Evolutionary conservation across 129 eudicot genomes (phyloP).

Genomic region (Arctium minus): DNA sequence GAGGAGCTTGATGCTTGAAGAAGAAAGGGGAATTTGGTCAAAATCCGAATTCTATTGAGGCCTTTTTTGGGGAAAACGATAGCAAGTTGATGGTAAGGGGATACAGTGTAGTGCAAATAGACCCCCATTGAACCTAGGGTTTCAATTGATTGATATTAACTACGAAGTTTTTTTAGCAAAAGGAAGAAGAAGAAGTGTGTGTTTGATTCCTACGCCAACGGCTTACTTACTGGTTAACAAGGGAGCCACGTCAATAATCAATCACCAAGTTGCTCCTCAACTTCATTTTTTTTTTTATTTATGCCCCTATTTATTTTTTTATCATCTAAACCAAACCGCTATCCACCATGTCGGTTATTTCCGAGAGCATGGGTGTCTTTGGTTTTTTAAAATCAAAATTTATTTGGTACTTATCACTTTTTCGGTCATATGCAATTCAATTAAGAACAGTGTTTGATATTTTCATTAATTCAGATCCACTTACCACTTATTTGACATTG

Average conservation of each 20-base stretch:
- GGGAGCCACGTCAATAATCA: neutral
- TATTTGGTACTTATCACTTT: too few relatives aligned
- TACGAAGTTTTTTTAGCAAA: neutral
- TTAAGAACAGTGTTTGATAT: too few relatives aligned
- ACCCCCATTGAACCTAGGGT: conserved; percentile 9
- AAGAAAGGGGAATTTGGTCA: conserved; percentile 3
- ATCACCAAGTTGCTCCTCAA: too few relatives aligned
- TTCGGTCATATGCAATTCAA: too few relatives aligned
- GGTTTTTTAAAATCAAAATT: too few relatives aligned
- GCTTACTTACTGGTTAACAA: neutral
- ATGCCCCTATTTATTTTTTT: too few relatives aligned
- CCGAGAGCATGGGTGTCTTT: too few relatives aligned
- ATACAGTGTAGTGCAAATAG: neutral
- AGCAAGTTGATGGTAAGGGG: neutral
- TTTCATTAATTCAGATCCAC: too few relatives aligned
- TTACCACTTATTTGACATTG: too few relatives aligned
- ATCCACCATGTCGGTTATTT: too few relatives aligned
- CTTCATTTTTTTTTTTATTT: too few relatives aligned
- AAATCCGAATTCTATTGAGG: neutral
- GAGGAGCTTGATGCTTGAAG: neutral
- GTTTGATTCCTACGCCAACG: neutral
- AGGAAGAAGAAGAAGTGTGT: neutral
- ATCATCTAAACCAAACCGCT: too few relatives aligned
- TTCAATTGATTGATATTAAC: neutral
- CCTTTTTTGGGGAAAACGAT: conserved; percentile 10